A percentile compares a stretch with the other conserved stretches of the same genome.
Evolutionary conservation across 768 basidiomycete species (phyloP).

Genomic region (Amanita pallidorosea): DNA sequence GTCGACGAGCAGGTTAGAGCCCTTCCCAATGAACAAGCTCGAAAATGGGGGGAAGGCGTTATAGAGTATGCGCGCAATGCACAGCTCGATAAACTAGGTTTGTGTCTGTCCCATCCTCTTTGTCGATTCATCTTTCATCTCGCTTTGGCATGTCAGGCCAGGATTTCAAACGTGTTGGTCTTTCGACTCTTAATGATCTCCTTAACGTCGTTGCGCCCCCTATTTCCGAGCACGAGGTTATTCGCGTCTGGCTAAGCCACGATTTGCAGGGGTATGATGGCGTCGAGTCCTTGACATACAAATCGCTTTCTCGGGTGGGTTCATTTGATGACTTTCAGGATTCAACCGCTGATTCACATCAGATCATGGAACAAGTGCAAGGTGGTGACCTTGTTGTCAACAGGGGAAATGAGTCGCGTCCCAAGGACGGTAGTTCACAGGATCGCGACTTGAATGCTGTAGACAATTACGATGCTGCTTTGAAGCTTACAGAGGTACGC

Average conservation of each 20-base stretch:
- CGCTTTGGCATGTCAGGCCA: slow-evolving; percentile 44
- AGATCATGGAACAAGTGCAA: slow-evolving; percentile 93
- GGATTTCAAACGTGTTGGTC: slow-evolving; percentile 80
- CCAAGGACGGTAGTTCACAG: slow-evolving; percentile 41
- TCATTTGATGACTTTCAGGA: neutral
- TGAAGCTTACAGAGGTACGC: slow-evolving; percentile 74
- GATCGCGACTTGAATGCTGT: slow-evolving; percentile 71
- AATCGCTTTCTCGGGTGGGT: slow-evolving; percentile 68
- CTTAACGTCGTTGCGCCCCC: slow-evolving; percentile 96
- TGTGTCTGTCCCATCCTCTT: slow-evolving; percentile 6
- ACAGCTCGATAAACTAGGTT: slow-evolving; percentile 86
- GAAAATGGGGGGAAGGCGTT: slow-evolving; percentile 81
- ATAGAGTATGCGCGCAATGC: slow-evolving; percentile 81
- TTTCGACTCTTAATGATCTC: slow-evolving; percentile 85
- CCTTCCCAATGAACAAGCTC: slow-evolving; percentile 75
- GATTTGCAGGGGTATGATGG: slow-evolving; percentile 97
- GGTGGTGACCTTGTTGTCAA: slow-evolving; percentile 88
- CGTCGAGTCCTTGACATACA: slow-evolving; percentile 88
- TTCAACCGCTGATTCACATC: slow-evolving; percentile 1
- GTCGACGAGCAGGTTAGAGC: slow-evolving; percentile 93
- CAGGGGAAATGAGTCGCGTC: slow-evolving; percentile 65
- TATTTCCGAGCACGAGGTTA: slow-evolving; percentile 96
- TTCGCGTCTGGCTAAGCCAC: slow-evolving; percentile 91
- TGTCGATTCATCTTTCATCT: slow-evolving; percentile 1
- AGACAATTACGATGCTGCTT: slow-evolving; percentile 74